Conservation (phyloP, 2,329 filamentous ascomycete genomes). For the Fusarium sp. region DNA sequence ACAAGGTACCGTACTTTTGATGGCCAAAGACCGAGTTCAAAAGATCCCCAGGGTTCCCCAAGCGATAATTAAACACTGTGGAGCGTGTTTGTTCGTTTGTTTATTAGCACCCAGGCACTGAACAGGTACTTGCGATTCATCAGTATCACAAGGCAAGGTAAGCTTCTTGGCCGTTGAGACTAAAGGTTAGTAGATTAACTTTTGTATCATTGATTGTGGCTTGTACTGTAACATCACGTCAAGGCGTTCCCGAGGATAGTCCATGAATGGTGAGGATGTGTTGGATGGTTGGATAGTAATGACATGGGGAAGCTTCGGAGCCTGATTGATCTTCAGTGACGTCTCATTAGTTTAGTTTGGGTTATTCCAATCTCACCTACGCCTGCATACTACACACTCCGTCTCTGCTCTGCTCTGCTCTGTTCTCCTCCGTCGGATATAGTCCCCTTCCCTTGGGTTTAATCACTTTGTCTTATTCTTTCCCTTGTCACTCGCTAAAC, state of each 20-base stretch:
- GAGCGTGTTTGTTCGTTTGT: not conserved
- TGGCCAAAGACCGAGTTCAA: slow-evolving; percentile 2
- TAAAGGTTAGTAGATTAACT: not conserved
- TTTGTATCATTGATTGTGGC: slow-evolving; percentile 27
- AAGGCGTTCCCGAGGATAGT: slow-evolving; percentile 5
- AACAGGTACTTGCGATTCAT: not conserved
- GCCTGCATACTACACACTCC: not conserved
- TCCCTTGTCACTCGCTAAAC: slow-evolving; percentile 30
- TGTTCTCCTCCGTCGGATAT: not conserved
- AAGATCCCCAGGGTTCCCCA: slow-evolving; percentile 20
- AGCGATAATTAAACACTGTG: slow-evolving; percentile 5
- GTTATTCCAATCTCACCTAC: slow-evolving; percentile 8
- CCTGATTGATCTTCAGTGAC: slow-evolving; percentile 42
- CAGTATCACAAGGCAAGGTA: not conserved
- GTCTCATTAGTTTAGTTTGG: slow-evolving; percentile 30
- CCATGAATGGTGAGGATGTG: not conserved
- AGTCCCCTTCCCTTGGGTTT: not conserved
- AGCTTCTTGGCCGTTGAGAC: not conserved
- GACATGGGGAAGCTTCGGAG: slow-evolving; percentile 34
- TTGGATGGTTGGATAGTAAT: not conserved
- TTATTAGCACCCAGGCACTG: not conserved
- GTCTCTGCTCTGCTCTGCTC: not conserved
- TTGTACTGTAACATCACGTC: slow-evolving; percentile 10
- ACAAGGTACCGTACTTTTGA: not conserved
- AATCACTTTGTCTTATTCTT: slow-evolving; percentile 9